Evolutionary conservation across 306 rosid species (phyloP).

Genomic region (Lithocarpus polystachyus): DNA sequence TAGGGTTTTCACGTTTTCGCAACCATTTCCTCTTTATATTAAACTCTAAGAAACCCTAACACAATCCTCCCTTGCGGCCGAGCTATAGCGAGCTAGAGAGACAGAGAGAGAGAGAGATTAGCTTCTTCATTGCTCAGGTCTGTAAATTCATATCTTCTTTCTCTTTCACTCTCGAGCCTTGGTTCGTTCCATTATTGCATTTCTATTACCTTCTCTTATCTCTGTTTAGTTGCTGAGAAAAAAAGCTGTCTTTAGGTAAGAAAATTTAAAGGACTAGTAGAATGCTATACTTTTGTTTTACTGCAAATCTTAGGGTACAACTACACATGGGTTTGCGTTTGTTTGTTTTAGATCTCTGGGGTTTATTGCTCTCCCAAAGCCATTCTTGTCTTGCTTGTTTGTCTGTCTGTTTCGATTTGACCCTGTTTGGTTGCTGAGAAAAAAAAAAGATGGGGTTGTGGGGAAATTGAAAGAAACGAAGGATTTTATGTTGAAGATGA

Average conservation of each 20-base stretch:
- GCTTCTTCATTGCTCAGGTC: background rate
- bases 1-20: background rate
- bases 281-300: background rate
- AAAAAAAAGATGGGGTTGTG: background rate
- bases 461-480: background rate
- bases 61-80: background rate
- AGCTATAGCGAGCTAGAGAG: background rate
- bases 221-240: slow-evolving; percentile 6
- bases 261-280: background rate
- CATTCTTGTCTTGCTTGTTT: background rate
- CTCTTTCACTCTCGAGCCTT: background rate
- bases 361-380: background rate
- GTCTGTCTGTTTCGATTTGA: background rate
- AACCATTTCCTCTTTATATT: background rate
- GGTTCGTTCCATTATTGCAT: background rate
- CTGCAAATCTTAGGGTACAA: background rate
- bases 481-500: background rate
- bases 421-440: background rate
- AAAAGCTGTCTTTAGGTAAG: background rate
- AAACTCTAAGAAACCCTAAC: background rate
- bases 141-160: background rate
- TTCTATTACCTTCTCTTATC: background rate
- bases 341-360: background rate
- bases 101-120: background rate
- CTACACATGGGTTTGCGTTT: background rate